Base-by-base conservation (phyloP, 1,139 yeast species). In the Kodamaea fungicola region DNA sequence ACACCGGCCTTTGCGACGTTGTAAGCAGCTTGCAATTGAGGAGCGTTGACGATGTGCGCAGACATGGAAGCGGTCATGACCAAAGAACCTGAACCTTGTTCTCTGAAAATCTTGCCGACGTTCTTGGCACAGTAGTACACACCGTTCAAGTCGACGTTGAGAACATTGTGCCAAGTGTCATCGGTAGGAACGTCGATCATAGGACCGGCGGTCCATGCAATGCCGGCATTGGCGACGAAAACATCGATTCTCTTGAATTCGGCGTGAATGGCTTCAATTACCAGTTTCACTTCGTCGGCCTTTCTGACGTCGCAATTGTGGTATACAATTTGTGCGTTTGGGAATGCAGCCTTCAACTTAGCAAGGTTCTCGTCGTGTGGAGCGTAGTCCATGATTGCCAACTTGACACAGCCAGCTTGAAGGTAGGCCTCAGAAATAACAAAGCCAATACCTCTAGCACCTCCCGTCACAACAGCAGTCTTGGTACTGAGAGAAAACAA, bases 51-150 rank as follows among this genome's bases (percentile, higher is more conserved):
- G 51, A 79, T 77, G 52, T 76, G 75, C 31, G 78, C 84, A 28
- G 83, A 77, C 81, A 78, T 78, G 36, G 81, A 75, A 7, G 82
- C 82, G 34, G 80, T 76, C 67, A 76, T 76, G 43, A 78, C 67
- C 45, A 77, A 59, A n/a, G 80, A 69, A 26, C 85, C 76, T 30
- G 52, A 54, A 24, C 71, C 71, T 49, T 66, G 69, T 35, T 55
- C 46, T 46, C 59, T 58, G 59, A 68, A 68, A 32, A 67, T 55
- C 42, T 52, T 59, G 25, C 74, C 74, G 32, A 67, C 59, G 42
- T 62, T 54, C 52, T 67, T 67, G 38, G 73, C 65, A 51, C 74
- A 67, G 55, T 67, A 64, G 59, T 65, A 67, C 34, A 67, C 73
- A 28, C 74, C 74, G 50, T 68, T 65, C 35, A 68, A 59, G 50